Base-by-base conservation (phyloP, 2,329 filamentous ascomycete genomes). In the Colletotrichum magnum region DNA sequence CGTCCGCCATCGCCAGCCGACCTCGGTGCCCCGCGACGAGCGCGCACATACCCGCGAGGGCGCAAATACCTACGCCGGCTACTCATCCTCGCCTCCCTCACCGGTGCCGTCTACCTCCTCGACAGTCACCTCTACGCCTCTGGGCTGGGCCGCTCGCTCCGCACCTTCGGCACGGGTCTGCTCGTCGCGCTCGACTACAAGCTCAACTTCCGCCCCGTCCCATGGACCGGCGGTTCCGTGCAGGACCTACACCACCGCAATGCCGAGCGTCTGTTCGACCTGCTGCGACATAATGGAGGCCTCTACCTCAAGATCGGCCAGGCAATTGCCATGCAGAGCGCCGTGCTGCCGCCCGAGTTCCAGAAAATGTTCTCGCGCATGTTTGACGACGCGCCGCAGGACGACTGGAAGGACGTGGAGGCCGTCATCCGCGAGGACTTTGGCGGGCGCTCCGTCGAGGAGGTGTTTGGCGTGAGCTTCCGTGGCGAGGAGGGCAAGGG, bases 371-470 rank as follows among this genome's bases (percentile, higher is more conserved):
- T 99, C 78, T 87, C 92, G 24, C 89, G 92, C 76, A 98, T 99
- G 94, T 99, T 98, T 78, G 96, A 98, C 78, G 95, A 98, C 83
- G 96, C 96, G 71, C 95, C 95, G 45, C 95, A 98, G 85, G 96
- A 97, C 78, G 86, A 88, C 50, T 98, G 95, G 95, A 87, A 85
- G 73, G 93, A 95, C 58, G 91, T 97, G 2, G 92, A 97, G 82
- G 88, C 86, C 76, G 95, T 98, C 13, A 93, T 99, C 48, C 85
- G 89, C 24, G 90, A 97, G 78, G 96, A 98, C 75, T 98, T 98
- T 84, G 93, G 89, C n/a, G 89, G 92, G 4, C 92, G 89, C 78
- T 90, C 90, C 26, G 90, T 92, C 0, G 94, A 98, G 82, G 94
- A 98, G 73, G 94, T 98, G 0, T 98, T 98, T 80, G 95, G 94